phyloP scores from a whole-genome alignment of 2,329 filamentous ascomycete genomes.

The Verticillium nubilum region DNA sequence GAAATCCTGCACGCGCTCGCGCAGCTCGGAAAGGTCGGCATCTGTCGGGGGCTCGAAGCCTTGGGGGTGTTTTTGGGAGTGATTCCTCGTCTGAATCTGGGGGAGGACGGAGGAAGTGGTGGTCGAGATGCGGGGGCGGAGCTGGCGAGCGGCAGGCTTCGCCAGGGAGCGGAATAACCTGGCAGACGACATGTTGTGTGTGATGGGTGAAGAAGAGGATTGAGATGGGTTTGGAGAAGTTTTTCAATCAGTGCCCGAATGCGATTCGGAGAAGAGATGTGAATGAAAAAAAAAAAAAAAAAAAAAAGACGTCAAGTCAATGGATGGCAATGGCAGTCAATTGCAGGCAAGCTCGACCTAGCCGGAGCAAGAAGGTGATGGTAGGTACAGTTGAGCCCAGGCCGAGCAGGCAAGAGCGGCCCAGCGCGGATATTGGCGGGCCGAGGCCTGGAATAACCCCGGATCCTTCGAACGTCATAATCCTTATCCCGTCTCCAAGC shows the following conservation, averaged over 20 bases:
- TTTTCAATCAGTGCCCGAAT: neutral
- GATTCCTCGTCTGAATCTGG: slow-evolving; percentile 19
- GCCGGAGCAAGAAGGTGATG: neutral
- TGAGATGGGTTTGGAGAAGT: too few species aligned
- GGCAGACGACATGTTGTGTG: slow-evolving; percentile 31
- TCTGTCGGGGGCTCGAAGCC: slow-evolving; percentile 64
- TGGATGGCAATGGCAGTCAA: neutral
- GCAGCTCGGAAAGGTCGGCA: slow-evolving; percentile 72
- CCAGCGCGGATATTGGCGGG: slow-evolving; percentile 40
- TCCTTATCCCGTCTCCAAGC: slow-evolving; percentile 12
- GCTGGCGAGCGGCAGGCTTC: slow-evolving; percentile 22
- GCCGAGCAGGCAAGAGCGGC: slow-evolving; percentile 17
- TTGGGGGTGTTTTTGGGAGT: slow-evolving; percentile 55
- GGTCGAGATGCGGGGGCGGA: slow-evolving; percentile 12
- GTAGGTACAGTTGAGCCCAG: neutral
- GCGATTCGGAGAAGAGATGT: neutral
- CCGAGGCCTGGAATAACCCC: slow-evolving; percentile 15
- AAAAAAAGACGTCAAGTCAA: slow-evolving; percentile 2
- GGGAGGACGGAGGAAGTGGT: slow-evolving; percentile 26
- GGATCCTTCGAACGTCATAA: slow-evolving; percentile 7
- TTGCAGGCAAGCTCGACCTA: neutral
- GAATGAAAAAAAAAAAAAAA: slow-evolving; percentile 5
- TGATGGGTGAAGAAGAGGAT: neutral
- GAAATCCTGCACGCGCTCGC: slow-evolving; percentile 84
- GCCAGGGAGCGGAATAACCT: slow-evolving; percentile 29